These are phyloP conservation scores for Phaeotremella fagi DNA, from an alignment of 768 basidiomycete genomes.

Conservation along the genomic window DNA sequence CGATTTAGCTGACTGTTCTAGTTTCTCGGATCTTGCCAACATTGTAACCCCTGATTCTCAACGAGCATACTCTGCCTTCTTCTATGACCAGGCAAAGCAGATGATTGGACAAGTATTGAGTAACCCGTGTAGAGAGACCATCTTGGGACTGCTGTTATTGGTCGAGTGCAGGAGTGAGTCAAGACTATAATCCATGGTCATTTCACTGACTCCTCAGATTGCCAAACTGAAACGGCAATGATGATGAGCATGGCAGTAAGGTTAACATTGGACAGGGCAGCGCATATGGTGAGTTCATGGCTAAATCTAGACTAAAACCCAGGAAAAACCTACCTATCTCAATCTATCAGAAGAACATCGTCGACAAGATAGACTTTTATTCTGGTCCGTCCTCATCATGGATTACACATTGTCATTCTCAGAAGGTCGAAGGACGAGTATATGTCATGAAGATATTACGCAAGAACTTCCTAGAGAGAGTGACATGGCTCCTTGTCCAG, in stretches of 20 bases:
- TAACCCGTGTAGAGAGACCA: too few species aligned
- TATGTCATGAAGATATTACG: conserved; percentile 29
- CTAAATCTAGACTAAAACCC: not conserved
- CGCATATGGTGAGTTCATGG: conserved; percentile 25
- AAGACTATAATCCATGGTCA: too few species aligned
- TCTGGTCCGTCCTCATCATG: conserved; percentile 29
- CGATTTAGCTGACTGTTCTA: too few species aligned
- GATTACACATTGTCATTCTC: conserved; percentile 29
- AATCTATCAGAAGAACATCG: conserved; percentile 15
- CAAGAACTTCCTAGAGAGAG: conserved; percentile 18
- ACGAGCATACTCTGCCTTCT: too few species aligned
- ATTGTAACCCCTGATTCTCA: too few species aligned
- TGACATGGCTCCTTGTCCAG: conserved; percentile 22
- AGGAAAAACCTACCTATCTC: conserved; percentile 19
- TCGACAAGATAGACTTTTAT: conserved; percentile 17
- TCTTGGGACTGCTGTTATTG: too few species aligned
- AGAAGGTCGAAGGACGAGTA: conserved; percentile 23
- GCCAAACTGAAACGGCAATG: conserved; percentile 32
- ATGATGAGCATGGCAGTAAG: conserved; percentile 26
- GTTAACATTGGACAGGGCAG: conserved; percentile 32
- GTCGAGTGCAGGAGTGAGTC: too few species aligned
- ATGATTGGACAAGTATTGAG: too few species aligned
- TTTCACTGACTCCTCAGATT: too few species aligned
- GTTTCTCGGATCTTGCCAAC: too few species aligned
- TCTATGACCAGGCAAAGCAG: too few species aligned